Evolutionary conservation across 1,284 basidiomycete species (phyloP).

Genomic region (Apiotrichum akiyoshidainum): DNA sequence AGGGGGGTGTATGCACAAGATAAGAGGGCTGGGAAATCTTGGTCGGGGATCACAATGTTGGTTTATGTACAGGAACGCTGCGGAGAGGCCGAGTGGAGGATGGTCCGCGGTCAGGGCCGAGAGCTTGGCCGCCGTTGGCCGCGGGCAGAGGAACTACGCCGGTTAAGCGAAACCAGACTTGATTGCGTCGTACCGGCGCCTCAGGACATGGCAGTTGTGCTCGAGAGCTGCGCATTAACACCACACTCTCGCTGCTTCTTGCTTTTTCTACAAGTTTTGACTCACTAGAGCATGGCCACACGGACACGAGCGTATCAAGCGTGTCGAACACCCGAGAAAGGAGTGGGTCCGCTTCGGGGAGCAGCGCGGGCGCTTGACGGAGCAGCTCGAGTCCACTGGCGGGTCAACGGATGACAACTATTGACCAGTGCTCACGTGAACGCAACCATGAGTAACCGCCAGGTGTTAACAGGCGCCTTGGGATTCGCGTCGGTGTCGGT

Average conservation of each 20-base stretch:
- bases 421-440: conserved; percentile 16
- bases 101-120: background rate
- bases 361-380: background rate
- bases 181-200: background rate
- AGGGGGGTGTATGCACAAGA: background rate
- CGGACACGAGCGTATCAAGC: conserved; percentile 3
- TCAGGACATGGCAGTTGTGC: conserved; percentile 3
- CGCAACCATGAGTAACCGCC: conserved; percentile 27
- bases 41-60: background rate
- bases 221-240: conserved; percentile 5
- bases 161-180: background rate
- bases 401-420: too few species aligned
- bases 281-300: conserved; percentile 15
- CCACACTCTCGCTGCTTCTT: background rate
- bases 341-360: background rate
- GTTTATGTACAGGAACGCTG: background rate
- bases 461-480: conserved; percentile 13
- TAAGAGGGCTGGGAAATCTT: background rate
- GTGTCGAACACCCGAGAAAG: conserved; percentile 7
- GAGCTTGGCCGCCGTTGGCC: background rate
- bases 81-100: too few species aligned
- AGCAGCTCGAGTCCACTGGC: background rate
- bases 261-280: background rate
- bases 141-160: background rate
- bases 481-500: background rate